Conservation (phyloP, 805 yeast species). For the Lipomyces japonicus region DNA sequence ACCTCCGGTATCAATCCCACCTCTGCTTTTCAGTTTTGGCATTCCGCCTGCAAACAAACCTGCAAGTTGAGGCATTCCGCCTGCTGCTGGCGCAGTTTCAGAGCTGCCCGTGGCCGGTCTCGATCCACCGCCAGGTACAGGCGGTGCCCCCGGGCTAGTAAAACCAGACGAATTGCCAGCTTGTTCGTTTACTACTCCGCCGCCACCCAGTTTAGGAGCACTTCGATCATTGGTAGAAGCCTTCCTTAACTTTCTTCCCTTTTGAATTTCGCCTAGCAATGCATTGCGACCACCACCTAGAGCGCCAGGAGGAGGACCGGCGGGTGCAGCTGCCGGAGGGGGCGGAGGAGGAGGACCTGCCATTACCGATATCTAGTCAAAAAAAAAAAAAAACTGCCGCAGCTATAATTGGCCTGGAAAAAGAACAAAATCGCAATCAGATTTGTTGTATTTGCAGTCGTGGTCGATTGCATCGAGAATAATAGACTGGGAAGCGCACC, state of each 20-base stretch:
- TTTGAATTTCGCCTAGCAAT: slow-evolving; percentile 76
- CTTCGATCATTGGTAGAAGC: slow-evolving; percentile 66
- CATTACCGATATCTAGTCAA: slow-evolving; percentile 3
- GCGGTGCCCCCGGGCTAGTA: slow-evolving; percentile 26
- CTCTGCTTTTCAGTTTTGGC: slow-evolving; percentile 60
- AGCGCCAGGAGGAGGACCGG: slow-evolving; percentile 24
- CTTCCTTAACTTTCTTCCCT: slow-evolving; percentile 59
- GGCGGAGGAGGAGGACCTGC: slow-evolving; percentile 31
- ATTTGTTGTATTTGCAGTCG: too few relatives aligned
- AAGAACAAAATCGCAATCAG: too few relatives aligned
- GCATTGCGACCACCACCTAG: slow-evolving; percentile 32
- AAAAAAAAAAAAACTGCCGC: too few relatives aligned
- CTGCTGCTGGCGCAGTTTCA: slow-evolving; percentile 2
- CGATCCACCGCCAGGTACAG: slow-evolving; percentile 22
- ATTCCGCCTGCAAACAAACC: slow-evolving; percentile 75
- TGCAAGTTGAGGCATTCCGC: slow-evolving; percentile 42
- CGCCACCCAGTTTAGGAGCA: slow-evolving; percentile 50
- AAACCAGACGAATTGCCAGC: not conserved
- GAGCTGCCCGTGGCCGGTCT: not conserved
- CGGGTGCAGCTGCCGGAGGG: slow-evolving; percentile 12
- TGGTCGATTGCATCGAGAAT: too few relatives aligned
- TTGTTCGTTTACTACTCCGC: slow-evolving; percentile 33
- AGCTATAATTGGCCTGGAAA: too few relatives aligned
- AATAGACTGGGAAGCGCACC: too few relatives aligned
- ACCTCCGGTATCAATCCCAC: slow-evolving; percentile 33